Evolutionary conservation across 2,329 filamentous ascomycete species (phyloP).

Genomic region (Alternaria ventricosa): DNA sequence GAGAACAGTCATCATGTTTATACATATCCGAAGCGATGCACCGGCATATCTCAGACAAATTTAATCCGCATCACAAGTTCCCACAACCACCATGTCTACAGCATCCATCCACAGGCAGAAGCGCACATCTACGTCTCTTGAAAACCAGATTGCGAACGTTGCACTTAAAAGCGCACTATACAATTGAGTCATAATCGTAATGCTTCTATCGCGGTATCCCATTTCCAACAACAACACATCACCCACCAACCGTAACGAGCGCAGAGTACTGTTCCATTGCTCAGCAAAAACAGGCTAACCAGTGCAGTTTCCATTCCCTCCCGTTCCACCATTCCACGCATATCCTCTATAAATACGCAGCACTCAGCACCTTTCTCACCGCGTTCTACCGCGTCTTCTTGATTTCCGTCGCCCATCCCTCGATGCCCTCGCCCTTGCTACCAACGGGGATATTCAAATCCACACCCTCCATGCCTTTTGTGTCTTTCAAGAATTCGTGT

Average conservation of each 20-base stretch:
- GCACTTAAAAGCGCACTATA: neutral
- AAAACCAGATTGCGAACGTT: neutral
- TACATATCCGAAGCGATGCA: neutral
- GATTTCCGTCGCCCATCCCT: conserved; percentile 89
- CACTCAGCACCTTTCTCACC: neutral
- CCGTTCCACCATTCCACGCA: neutral
- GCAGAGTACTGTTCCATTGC: neutral
- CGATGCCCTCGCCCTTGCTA: conserved; percentile 87
- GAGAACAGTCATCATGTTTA: neutral
- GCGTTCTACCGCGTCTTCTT: conserved; percentile 60
- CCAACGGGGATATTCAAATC: conserved; percentile 79
- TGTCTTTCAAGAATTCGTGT: conserved; percentile 81
- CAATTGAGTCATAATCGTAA: neutral
- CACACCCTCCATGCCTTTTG: conserved; percentile 84
- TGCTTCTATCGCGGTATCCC: neutral
- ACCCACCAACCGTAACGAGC: neutral
- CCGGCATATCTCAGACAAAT: neutral
- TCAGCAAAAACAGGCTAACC: neutral
- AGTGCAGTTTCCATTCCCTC: neutral
- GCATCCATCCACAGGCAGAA: neutral
- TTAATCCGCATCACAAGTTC: neutral
- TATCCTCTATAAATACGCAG: neutral
- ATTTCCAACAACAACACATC: neutral
- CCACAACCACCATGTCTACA: neutral
- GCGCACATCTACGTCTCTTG: neutral